Conservation (phyloP, 2,329 filamentous ascomycete species). For the Apiospora rasikravindrae region DNA sequence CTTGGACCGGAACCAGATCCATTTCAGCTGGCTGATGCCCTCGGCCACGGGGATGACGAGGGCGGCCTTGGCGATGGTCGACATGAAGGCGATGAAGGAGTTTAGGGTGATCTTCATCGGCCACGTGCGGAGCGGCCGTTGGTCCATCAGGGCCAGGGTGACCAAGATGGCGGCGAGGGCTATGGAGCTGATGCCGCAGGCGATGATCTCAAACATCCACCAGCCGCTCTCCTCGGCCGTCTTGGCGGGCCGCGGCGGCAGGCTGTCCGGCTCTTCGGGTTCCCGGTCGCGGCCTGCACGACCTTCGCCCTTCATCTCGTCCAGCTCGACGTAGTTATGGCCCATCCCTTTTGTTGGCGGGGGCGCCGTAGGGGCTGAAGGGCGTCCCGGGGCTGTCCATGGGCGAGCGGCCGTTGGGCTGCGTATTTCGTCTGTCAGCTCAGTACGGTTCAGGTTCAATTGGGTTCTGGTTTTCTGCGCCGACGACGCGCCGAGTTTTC, state of each 20-base stretch:
- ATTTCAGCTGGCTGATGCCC: conserved; percentile 28
- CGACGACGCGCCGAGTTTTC: too few relatives aligned
- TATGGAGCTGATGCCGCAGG: conserved; percentile 23
- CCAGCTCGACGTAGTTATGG: conserved; percentile 13
- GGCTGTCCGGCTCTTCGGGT: neutral
- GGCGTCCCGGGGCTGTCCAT: neutral
- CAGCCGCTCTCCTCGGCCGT: conserved; percentile 17
- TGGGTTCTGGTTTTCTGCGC: too few relatives aligned
- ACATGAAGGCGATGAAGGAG: conserved; percentile 27
- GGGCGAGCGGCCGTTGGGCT: neutral
- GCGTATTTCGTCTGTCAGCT: neutral
- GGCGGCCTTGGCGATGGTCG: conserved; percentile 27
- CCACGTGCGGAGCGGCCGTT: conserved; percentile 23
- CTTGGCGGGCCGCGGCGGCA: conserved; percentile 14
- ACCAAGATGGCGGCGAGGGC: conserved; percentile 23
- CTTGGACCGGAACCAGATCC: conserved; percentile 25
- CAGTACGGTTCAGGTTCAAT: neutral
- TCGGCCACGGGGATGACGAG: conserved; percentile 25
- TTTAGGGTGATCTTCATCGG: conserved; percentile 27
- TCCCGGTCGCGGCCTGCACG: neutral
- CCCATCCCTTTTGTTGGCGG: neutral
- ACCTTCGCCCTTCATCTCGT: neutral
- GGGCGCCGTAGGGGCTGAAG: neutral
- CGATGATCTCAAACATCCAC: conserved; percentile 24
- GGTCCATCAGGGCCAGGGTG: conserved; percentile 22